A percentile compares a stretch with the other conserved stretches of the same genome.
phyloP scores from a whole-genome alignment of 129 eudicot genomes.

The Artemisia argyi region DNA sequence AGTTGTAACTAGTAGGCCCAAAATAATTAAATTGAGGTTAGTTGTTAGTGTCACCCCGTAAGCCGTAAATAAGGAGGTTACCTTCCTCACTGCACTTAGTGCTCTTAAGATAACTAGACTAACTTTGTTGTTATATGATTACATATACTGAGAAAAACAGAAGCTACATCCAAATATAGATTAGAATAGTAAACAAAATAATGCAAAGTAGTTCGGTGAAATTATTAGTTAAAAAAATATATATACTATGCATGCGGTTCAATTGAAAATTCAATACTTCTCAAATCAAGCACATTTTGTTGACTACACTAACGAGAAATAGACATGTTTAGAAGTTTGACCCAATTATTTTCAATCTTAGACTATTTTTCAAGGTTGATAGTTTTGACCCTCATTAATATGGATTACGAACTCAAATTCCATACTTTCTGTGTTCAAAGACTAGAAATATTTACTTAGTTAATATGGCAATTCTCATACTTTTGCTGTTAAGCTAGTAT shows the following conservation, averaged over 20 bases:
- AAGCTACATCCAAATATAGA: conserved; percentile 4
- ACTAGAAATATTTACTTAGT: neutral
- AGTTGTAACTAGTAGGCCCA: too few relatives aligned
- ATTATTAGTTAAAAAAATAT: neutral
- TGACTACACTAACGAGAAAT: conserved; percentile 10
- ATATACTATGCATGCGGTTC: neutral
- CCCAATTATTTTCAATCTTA: neutral
- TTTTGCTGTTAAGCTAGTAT: too few relatives aligned
- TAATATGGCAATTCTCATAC: too few relatives aligned
- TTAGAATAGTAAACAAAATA: neutral
- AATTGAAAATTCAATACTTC: neutral
- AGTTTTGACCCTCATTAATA: conserved; percentile 11
- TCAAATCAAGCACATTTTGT: neutral
- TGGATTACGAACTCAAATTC: neutral
- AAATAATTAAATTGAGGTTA: too few relatives aligned
- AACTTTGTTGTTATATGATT: conserved; percentile 12
- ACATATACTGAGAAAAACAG: conserved; percentile 7
- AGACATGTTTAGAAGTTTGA: conserved; percentile 12
- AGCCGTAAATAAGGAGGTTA: too few relatives aligned
- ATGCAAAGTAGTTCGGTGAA: conserved; percentile 12
- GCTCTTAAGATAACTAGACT: too few relatives aligned
- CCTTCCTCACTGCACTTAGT: too few relatives aligned
- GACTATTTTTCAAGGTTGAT: conserved; percentile 2
- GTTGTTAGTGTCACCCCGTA: too few relatives aligned
- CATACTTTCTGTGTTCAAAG: conserved; percentile 15